Conservation (phyloP, 2,329 filamentous ascomycete species). For the Ceratocystis cacaofunesta region DNA sequence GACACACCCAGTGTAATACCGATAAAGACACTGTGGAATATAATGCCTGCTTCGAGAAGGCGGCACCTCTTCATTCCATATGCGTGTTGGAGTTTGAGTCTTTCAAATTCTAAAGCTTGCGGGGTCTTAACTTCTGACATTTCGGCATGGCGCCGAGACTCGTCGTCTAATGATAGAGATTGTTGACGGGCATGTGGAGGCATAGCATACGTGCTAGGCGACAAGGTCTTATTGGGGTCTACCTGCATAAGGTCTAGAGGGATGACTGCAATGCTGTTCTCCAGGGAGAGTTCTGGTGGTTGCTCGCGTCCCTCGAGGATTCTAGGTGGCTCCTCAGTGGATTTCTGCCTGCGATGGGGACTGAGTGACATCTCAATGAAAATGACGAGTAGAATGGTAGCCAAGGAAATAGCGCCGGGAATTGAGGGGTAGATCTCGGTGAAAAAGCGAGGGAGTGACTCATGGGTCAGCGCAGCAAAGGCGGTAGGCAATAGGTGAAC, state of each 20-base stretch:
- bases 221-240: neutral
- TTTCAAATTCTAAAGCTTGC: constrained; percentile 36
- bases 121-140: constrained; percentile 25
- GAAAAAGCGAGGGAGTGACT: constrained; percentile 61
- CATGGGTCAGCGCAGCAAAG: constrained; percentile 46
- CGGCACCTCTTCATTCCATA: constrained; percentile 43
- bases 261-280: neutral
- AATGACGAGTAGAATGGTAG: constrained; percentile 63
- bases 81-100: neutral
- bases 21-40: constrained; percentile 69
- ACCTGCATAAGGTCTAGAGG: neutral
- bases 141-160: neutral
- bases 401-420: constrained; percentile 66
- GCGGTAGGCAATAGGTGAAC: constrained; percentile 58
- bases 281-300: neutral
- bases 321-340: neutral
- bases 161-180: too few relatives aligned
- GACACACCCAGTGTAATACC: constrained; percentile 72
- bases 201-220: neutral
- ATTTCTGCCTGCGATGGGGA: constrained; percentile 25
- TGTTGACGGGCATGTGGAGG: neutral
- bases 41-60: constrained; percentile 54
- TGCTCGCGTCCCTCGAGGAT: neutral
- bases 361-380: constrained; percentile 59
- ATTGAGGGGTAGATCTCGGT: constrained; percentile 60